Base-by-base conservation (phyloP, 305 asterid species). In the Vinca major region DNA sequence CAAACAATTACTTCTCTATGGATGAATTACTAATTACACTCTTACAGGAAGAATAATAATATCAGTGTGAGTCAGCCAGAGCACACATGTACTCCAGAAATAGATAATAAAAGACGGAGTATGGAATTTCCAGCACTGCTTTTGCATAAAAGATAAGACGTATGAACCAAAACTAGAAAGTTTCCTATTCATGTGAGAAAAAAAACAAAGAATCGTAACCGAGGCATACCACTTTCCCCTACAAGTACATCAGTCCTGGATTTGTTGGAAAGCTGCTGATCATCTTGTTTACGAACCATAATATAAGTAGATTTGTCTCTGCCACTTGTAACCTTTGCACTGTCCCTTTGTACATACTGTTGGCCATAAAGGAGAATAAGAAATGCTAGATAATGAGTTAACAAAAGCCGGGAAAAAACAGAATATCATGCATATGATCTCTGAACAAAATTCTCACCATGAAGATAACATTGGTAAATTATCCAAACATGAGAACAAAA, bases 311-410 rank as follows among this genome's bases (percentile, higher is more conserved):
- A 77, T 74, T 84, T 89, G 74, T 85, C 88, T 75, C 82, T 86
- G 79, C 83, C 79, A 66, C 75, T 73, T 64, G 66, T 71, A 70
- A 54, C 75, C 82, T 86, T 89, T 66, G 83, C 69, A 77, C 75
- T 78, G 49, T 86, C 89, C 82, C 91, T 82, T 47, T 73, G 76
- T 58, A 89, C 88, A 43, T 89, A 89, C 96, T 86, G 91, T 66
- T 56, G 64, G 67, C 16, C 26, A 41, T 7, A 68, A 16, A 67
- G 47, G 45, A 36, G 57, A 55, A 3, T 16, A 14, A 14, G 5
- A 11, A 33, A 61, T 39, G 6, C 7, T 16, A 7, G 65, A 39
- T 60, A 61, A 14, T 61, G 65, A 61, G 13, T 39, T 26, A 26
- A 26, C 6, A 60, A 39, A 16, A n/a, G 21, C 19, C 21, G 13